Percentiles rank a stretch among this genome's conserved stretches.
Conservation (phyloP, 331 rosid species). For the Stylosanthes scabra region DNA sequence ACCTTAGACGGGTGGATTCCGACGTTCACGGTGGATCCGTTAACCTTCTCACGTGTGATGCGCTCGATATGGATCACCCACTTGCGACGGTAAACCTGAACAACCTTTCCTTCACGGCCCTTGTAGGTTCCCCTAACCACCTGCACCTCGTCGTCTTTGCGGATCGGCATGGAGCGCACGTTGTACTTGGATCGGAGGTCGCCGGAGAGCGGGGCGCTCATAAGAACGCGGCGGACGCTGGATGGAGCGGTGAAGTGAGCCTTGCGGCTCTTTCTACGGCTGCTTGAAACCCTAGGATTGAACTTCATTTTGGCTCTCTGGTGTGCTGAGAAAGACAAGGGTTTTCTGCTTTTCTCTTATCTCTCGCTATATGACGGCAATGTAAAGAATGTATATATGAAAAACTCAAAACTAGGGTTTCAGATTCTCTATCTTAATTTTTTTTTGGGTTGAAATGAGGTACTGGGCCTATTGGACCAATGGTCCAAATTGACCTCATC, state of each 20-base stretch:
- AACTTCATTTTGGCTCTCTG: slow-evolving; percentile 67
- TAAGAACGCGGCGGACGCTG: slow-evolving; percentile 84
- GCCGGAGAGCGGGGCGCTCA: slow-evolving; percentile 87
- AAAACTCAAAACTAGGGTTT: slow-evolving; percentile 39
- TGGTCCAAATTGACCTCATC: background rate
- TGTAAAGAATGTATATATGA: background rate
- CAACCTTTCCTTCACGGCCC: slow-evolving; percentile 95
- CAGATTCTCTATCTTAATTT: background rate
- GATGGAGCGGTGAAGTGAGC: slow-evolving; percentile 98
- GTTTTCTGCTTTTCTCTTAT: background rate
- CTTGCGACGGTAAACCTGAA: slow-evolving; percentile 91
- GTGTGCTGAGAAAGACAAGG: background rate
- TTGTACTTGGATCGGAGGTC: slow-evolving; percentile 94
- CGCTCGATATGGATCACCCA: slow-evolving; percentile 97
- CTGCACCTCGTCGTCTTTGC: slow-evolving; percentile 95
- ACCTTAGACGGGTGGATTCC: slow-evolving; percentile 88
- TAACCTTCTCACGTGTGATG: slow-evolving; percentile 94
- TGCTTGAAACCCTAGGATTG: slow-evolving; percentile 84
- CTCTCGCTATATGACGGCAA: slow-evolving; percentile 36
- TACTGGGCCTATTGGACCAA: slow-evolving; percentile 2
- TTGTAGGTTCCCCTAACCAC: slow-evolving; percentile 89
- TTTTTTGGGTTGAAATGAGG: background rate
- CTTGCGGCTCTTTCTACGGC: slow-evolving; percentile 96
- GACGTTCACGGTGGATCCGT: slow-evolving; percentile 89
- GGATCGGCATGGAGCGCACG: slow-evolving; percentile 87